Conservation (phyloP, 108 stramenopile genomes). For the Cyclostephanos tholiformis region DNA sequence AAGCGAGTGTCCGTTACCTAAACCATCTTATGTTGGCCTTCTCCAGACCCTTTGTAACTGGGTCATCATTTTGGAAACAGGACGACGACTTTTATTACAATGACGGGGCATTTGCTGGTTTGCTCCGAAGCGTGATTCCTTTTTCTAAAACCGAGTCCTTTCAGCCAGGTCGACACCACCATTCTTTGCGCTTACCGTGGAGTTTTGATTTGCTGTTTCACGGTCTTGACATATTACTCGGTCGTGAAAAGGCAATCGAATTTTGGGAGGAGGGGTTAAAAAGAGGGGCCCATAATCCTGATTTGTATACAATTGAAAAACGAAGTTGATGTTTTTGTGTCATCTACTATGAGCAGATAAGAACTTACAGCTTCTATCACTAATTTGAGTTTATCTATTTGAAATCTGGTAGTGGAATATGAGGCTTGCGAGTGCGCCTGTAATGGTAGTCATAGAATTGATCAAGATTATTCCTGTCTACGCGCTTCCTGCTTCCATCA, state of each 20-base stretch:
- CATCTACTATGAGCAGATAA: not conserved
- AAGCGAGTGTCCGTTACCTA: not conserved
- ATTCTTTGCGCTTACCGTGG: conserved; percentile 37
- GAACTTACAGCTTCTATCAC: not conserved
- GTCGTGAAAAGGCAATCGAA: conserved; percentile 16
- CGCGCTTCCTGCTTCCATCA: conserved; percentile 47
- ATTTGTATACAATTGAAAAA: not conserved
- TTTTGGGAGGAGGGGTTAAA: conserved; percentile 43
- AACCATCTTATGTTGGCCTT: not conserved
- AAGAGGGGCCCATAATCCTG: conserved; percentile 7
- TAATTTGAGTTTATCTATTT: not conserved
- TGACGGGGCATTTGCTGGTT: conserved; percentile 47
- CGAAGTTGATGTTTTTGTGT: not conserved
- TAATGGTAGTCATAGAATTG: conserved; percentile 92
- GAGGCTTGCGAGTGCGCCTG: conserved; percentile 82
- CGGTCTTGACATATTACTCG: conserved; percentile 29
- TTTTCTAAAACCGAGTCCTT: not conserved
- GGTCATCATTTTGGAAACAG: conserved; percentile 24
- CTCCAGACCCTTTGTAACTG: conserved; percentile 44
- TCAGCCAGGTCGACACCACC: not conserved
- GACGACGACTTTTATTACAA: conserved; percentile 30
- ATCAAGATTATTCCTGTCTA: conserved; percentile 70
- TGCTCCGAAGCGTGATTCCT: conserved; percentile 10
- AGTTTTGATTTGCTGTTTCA: conserved; percentile 31
- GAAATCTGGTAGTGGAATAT: conserved; percentile 53